Base-by-base conservation (phyloP, 768 basidiomycete species). In the Lentinula lateritia region DNA sequence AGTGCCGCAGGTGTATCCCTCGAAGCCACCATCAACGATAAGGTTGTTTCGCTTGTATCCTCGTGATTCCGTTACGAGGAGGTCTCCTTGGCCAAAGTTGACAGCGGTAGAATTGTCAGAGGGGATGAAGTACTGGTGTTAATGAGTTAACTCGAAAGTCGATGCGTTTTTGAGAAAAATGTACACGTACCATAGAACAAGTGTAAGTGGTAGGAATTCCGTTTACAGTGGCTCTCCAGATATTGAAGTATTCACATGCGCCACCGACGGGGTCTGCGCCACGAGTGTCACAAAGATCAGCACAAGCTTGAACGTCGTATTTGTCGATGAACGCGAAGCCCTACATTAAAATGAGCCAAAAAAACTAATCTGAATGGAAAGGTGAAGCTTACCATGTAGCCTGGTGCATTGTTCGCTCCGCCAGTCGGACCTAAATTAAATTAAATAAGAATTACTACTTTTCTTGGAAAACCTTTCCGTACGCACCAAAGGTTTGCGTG, bases 201-300 rank as follows among this genome's bases (percentile, higher is more conserved):
- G 64, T 63, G 62, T 65, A 65, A 12, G 64, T 65, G 16, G 64
- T 65, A 9, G 64, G 64, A 16, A 52, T 35, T 23, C 64, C 64
- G 32, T 63, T 50, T 10, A 65, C 64, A 2, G 58, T 18, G 36
- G 79, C 80, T 50, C 79, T 76, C 80, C 80, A 83, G 71, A 82
- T 81, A 65, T 83, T 83, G 70, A 83, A 80, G 72, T 75, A 83
- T 56, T 76, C 74, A 68, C 81, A 83, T 12, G 73, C 75, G 45
- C 80, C 81, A 35, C 80, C 79, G 38, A 64, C 64, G 6, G 69
- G 18, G 48, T 63, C 62, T 23, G 62, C 58, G 36, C 64, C 64
- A n/a, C 64, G 64, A 28, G 10, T 41, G 56, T 63, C 60, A 48
- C 64, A 65, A 6, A 61, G 48, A 4, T 23, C 50, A 8, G 64